These are phyloP conservation scores for Podospora pseudocomata DNA, from an alignment of 495 filamentous ascomycete species.

Conservation along the genomic window DNA sequence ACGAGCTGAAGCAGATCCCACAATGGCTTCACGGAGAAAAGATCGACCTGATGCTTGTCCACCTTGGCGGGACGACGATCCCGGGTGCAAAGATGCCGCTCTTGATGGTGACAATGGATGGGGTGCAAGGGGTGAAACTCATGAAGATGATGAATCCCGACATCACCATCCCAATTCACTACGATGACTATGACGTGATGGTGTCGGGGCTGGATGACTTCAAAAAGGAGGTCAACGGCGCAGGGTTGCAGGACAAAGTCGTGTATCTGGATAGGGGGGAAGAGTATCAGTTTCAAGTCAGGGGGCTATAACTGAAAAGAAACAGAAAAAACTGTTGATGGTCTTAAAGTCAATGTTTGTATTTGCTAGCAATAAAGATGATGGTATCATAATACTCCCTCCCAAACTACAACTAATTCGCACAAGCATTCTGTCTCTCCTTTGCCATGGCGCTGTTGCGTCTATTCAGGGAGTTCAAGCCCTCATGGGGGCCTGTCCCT, in stretches of 20 bases:
- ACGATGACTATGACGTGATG: conserved; percentile 65
- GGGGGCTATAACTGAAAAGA: not conserved
- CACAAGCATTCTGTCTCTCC: no score
- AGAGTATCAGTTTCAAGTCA: conserved; percentile 53
- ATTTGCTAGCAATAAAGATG: not conserved
- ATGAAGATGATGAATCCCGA: conserved; percentile 60
- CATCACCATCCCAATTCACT: conserved; percentile 66
- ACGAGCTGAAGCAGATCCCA: conserved; percentile 61
- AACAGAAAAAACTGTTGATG: not conserved
- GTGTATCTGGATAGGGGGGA: conserved; percentile 63
- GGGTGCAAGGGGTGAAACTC: conserved; percentile 57
- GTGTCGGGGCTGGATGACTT: conserved; percentile 59
- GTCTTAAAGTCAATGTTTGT: not conserved
- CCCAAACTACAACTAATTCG: no score
- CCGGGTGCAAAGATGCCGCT: conserved; percentile 54
- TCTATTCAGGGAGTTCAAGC: no score
- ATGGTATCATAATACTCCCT: no score
- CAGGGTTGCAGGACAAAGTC: conserved; percentile 49
- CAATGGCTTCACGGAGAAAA: conserved; percentile 38
- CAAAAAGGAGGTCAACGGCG: conserved; percentile 50
- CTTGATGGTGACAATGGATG: conserved; percentile 74
- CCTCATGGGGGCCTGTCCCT: conserved; percentile 23
- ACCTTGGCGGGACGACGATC: conserved; percentile 64
- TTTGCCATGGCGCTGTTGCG: no score
- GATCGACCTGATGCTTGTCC: conserved; percentile 67